Base-by-base conservation (phyloP, 2,329 filamentous ascomycete species). In the Colletotrichum sp. region DNA sequence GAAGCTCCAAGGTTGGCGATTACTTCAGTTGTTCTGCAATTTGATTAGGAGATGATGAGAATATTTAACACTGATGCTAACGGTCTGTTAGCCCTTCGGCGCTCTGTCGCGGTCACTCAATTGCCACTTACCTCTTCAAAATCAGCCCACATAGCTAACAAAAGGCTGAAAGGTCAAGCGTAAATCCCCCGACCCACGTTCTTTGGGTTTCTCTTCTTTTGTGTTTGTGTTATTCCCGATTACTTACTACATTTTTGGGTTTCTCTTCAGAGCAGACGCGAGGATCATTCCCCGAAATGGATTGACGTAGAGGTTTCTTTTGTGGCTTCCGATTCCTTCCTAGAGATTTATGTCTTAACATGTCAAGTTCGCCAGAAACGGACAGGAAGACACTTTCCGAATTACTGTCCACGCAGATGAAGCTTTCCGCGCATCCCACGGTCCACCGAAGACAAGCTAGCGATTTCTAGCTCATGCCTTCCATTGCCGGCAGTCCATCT, bases 181-280 rank as follows among this genome's bases (percentile, higher is more conserved):
- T 4, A 2, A 51, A 51, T 2, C 43, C 11, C 4, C 13, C 6
- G 43, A 21, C 43, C 13, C 43, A 51, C n/a, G n/a, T 4, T 51
- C n/a, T 21, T 21, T 21, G 43, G 43, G 43, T 51, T 51, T 51
- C n/a, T 51, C 6, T 13, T 21, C 18, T 51, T 21, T 51, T 51
- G 43, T 8, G 13, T 24, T 51, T 13, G 0, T 51, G n/a, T 13
- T 8, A 21, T 21, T 21, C 43, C n/a, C n/a, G 12, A 2, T 6
- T 13, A 21, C n/a, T 7, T 21, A 0, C 0, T 0, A 51, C 2
- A 3, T 4, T 3, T 8, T 51, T 21, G 43, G n/a, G 2, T 51
- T 21, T 21, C 5, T 51, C 1, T 24, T 21, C n/a, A 13, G 6
- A 5, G 3, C 7, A 8, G 3, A 21, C 43, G 3, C 21, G 12